Evolutionary conservation across 1,284 basidiomycete species (phyloP).

Genomic region (Rhizoctonia solani): DNA sequence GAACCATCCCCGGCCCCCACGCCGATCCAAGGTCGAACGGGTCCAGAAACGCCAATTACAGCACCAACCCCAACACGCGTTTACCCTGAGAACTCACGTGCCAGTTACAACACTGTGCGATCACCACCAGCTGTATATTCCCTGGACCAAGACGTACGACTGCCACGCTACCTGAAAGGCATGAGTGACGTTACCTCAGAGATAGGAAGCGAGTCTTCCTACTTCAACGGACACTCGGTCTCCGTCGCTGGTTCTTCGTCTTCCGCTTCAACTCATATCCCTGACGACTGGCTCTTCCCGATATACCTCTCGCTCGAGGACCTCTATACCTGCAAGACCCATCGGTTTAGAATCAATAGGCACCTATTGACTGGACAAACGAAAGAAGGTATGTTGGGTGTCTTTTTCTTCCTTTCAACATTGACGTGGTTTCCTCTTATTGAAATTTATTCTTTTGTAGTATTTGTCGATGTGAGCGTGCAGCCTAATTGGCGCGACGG

Average conservation of each 20-base stretch:
- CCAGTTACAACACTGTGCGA: constrained; percentile 3
- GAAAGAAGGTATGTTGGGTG: constrained; percentile 30
- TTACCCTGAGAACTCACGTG: constrained; percentile 6
- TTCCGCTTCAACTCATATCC: background rate
- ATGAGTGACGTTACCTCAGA: constrained; percentile 24
- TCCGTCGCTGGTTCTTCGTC: background rate
- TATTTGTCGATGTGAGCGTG: constrained; percentile 35
- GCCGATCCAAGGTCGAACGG: background rate
- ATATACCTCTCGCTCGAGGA: constrained; percentile 20
- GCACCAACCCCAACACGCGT: background rate
- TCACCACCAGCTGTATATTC: constrained; percentile 8
- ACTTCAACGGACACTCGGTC: background rate
- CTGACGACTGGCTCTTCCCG: constrained; percentile 29
- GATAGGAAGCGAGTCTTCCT: constrained; percentile 12
- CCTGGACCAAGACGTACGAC: constrained; percentile 4
- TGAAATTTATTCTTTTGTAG: constrained; percentile 4
- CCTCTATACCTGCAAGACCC: constrained; percentile 20
- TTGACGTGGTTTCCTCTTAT: no score
- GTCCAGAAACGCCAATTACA: background rate
- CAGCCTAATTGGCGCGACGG: constrained; percentile 38
- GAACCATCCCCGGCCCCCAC: constrained; percentile 7
- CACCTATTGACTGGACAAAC: constrained; percentile 33
- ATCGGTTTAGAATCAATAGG: constrained; percentile 35
- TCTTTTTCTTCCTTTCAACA: no score
- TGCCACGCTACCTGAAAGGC: background rate